Conservation (phyloP, 1,139 yeast species). For the Yamadazyma sp. region DNA sequence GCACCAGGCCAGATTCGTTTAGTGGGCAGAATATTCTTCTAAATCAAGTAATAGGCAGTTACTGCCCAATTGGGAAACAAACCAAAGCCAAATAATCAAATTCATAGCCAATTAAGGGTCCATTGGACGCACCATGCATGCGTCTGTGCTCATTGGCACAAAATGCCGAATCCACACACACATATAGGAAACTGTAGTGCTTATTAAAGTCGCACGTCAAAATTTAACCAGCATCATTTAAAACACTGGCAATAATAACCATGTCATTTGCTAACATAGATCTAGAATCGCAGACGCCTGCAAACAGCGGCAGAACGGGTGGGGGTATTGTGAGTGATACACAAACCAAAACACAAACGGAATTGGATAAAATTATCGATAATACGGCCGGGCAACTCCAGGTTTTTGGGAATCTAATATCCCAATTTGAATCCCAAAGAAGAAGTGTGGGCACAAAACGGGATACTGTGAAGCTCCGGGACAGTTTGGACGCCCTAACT, state of each 20-base stretch:
- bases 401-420: constrained; percentile 49
- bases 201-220: too few relatives aligned
- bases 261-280: constrained; percentile 67
- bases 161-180: too few relatives aligned
- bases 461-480: constrained; percentile 46
- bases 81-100: too few relatives aligned
- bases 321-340: constrained; percentile 5
- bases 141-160: too few relatives aligned
- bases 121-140: too few relatives aligned
- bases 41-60: too few relatives aligned
- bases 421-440: constrained; percentile 49
- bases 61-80: too few relatives aligned
- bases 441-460: constrained; percentile 55
- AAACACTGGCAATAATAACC: neutral
- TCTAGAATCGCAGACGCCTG: constrained; percentile 48
- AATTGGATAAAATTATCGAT: constrained; percentile 32
- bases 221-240: too few relatives aligned
- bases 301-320: constrained; percentile 14
- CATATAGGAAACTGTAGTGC: too few relatives aligned
- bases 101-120: too few relatives aligned
- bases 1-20: too few relatives aligned
- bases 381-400: constrained; percentile 45
- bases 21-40: too few relatives aligned
- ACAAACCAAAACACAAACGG: constrained; percentile 16
- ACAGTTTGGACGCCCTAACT: constrained; percentile 34